These are phyloP conservation scores for Geosmithia putterillii DNA, from an alignment of 2,329 filamentous ascomycete genomes.

Conservation along the genomic window DNA sequence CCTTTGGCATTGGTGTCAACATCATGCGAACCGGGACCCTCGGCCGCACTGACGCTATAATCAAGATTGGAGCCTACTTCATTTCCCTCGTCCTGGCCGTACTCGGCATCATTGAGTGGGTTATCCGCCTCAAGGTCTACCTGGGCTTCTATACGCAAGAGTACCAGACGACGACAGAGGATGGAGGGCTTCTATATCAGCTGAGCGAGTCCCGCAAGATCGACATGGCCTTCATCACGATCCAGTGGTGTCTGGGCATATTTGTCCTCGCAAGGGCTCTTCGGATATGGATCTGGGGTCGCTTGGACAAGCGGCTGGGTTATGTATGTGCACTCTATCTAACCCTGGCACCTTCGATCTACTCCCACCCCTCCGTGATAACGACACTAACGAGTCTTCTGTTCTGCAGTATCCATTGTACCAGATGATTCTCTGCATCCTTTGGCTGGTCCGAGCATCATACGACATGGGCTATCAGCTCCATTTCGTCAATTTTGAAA, in stretches of 20 bases:
- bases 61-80: slow-evolving; percentile 7
- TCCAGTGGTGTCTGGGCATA: background rate
- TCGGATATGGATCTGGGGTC: background rate
- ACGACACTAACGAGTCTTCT: no score
- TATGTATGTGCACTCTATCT: background rate
- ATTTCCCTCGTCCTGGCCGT: slow-evolving; percentile 5
- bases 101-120: slow-evolving; percentile 8
- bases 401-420: slow-evolving; percentile 8
- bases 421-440: slow-evolving; percentile 9
- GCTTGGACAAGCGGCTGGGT: background rate
- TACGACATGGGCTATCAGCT: slow-evolving; percentile 10
- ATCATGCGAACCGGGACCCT: slow-evolving; percentile 5
- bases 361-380: background rate
- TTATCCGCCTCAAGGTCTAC: slow-evolving; percentile 7
- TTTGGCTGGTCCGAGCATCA: slow-evolving; percentile 12
- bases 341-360: background rate
- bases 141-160: background rate
- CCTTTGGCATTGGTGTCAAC: slow-evolving; percentile 9
- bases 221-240: slow-evolving; percentile 1
- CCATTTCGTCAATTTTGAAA: slow-evolving; percentile 3
- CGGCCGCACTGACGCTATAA: slow-evolving; percentile 4
- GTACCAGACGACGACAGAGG: background rate
- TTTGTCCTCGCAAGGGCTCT: background rate
- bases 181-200: background rate
- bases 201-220: background rate